Evolutionary conservation across 257 asterid genomes (phyloP).

Genomic region (Lithospermum erythrorhizon): DNA sequence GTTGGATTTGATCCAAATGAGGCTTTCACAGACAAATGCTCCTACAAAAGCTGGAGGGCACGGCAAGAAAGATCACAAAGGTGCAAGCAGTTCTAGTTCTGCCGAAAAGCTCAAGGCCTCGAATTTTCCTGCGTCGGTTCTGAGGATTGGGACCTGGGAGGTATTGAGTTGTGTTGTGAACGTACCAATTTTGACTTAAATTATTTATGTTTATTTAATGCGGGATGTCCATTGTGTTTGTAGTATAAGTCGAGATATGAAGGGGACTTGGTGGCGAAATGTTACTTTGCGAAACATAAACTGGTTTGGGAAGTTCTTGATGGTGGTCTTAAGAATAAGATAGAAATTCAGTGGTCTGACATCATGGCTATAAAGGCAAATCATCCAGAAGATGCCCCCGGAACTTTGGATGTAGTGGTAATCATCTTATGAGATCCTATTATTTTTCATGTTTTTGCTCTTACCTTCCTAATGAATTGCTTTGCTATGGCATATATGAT

Average conservation of each 20-base stretch:
- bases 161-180: constrained; percentile 19
- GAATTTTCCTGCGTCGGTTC: constrained; percentile 65
- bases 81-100: constrained; percentile 26
- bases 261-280: constrained; percentile 12
- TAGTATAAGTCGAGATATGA: constrained; percentile 40
- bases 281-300: constrained; percentile 6
- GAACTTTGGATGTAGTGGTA: constrained; percentile 77
- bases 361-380: neutral
- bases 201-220: neutral
- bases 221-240: neutral
- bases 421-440: neutral
- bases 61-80: constrained; percentile 31
- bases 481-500: neutral
- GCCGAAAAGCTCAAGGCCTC: constrained; percentile 77
- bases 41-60: constrained; percentile 17
- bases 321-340: constrained; percentile 2
- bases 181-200: neutral
- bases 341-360: constrained; percentile 10
- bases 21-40: constrained; percentile 35
- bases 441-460: neutral
- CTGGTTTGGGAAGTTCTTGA: constrained; percentile 9
- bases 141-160: constrained; percentile 87
- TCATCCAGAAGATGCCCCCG: constrained; percentile 52
- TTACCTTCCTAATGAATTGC: constrained; percentile 2
- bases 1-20: constrained; percentile 53